Evolutionary conservation across 2,329 filamentous ascomycete genomes (phyloP).

Genomic region (Arachnopeziza araneosa): DNA sequence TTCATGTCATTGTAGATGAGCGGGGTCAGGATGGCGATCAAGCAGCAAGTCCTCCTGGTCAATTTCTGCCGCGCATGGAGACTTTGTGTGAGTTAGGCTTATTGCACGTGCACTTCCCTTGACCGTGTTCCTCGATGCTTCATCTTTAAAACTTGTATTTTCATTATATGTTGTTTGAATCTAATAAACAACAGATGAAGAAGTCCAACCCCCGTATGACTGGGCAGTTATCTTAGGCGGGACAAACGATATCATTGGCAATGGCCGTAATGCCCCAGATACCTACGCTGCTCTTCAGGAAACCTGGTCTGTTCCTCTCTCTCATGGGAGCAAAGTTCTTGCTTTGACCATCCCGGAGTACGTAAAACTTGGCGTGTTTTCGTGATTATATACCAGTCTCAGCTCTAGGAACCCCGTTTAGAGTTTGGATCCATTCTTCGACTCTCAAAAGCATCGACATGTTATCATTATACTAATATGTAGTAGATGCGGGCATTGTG

Average conservation of each 20-base stretch:
- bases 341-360: slow-evolving; percentile 59
- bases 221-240: slow-evolving; percentile 61
- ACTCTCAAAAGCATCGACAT: neutral
- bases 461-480: neutral
- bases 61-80: slow-evolving; percentile 26
- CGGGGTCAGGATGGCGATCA: slow-evolving; percentile 49
- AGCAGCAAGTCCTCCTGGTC: slow-evolving; percentile 33
- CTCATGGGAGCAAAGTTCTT: slow-evolving; percentile 49
- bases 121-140: neutral
- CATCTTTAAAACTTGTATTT: neutral
- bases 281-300: slow-evolving; percentile 46
- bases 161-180: neutral
- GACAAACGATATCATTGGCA: slow-evolving; percentile 54
- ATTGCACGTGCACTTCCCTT: neutral
- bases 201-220: slow-evolving; percentile 34
- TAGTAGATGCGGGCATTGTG: slow-evolving; percentile 6
- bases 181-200: slow-evolving; percentile 11
- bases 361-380: neutral
- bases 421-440: too few relatives aligned
- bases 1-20: slow-evolving; percentile 38
- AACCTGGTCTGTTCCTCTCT: slow-evolving; percentile 46
- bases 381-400: neutral
- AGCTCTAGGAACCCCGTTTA: too few relatives aligned
- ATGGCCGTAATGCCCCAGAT: slow-evolving; percentile 28
- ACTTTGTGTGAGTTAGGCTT: slow-evolving; percentile 31